phyloP scores from a whole-genome alignment of 129 eudicot species.

The Gnaphalium uliginosum region DNA sequence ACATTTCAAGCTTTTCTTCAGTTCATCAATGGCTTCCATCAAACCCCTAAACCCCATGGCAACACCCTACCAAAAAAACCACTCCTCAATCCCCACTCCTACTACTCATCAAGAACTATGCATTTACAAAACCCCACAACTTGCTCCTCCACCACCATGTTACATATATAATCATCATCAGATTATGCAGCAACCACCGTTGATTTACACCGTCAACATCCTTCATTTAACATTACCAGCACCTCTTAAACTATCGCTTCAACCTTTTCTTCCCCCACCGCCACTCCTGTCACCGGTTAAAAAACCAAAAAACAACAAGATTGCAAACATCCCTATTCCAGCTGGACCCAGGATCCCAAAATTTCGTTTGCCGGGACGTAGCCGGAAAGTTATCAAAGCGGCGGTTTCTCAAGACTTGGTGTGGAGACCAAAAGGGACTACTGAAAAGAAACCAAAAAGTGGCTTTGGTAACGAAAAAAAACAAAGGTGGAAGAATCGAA shows the following conservation, averaged over 20 bases:
- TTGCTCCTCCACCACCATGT: background rate
- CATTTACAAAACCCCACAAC: background rate
- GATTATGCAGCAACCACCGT: background rate
- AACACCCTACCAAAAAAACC: background rate
- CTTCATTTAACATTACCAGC: background rate
- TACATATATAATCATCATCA: too few species aligned
- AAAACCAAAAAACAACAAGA: too few species aligned
- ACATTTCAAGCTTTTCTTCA: background rate
- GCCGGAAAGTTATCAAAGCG: background rate
- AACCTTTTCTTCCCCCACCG: background rate
- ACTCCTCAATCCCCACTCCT: too few species aligned
- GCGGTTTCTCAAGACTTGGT: background rate
- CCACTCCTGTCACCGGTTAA: background rate
- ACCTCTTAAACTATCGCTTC: background rate
- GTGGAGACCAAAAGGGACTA: background rate
- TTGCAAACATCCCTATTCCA: background rate
- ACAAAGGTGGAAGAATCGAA: constrained; percentile 19
- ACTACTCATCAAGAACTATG: background rate
- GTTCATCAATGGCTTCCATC: constrained; percentile 17
- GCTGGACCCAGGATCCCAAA: constrained; percentile 25
- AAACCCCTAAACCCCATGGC: background rate
- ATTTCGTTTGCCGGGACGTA: background rate
- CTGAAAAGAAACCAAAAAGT: background rate
- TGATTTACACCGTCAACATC: background rate
- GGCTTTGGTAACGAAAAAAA: too few species aligned